Base-by-base conservation (phyloP, 441 rosid species). In the Omphalea diandra region DNA sequence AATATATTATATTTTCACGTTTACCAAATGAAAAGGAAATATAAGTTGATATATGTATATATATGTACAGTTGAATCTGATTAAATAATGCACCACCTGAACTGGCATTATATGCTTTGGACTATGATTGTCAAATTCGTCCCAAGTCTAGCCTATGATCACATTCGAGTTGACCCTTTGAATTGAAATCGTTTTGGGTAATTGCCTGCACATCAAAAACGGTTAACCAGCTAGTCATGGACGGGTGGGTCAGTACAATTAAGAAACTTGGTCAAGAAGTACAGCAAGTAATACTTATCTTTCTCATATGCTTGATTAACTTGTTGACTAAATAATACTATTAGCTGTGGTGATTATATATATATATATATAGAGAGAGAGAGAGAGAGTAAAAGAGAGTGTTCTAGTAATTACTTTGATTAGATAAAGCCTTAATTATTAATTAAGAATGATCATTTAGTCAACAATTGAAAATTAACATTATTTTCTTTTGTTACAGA, bases 51-150 rank as follows among this genome's bases (percentile, higher is more conserved):
- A 14, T 7, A 46, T 17, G 46, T 5, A 32, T 10, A 18, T 41
- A 47, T 41, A 15, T 1, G 14, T 17, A 0, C 4, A 24, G 7
- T 8, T 35, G 1, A 27, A 44, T 8, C 54, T 40, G 17, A 31
- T 40, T 44, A 12, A 33, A n/a, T 20, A 3, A 7, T 63, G 41
- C 33, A 36, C 71, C 33, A 36, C 71, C 40, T 29, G 41, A 26
- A 60, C 0, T 66, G 35, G 44, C 68, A 49, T 69, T 20, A 50
- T 47, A 20, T 63, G 56, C n/a, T 8, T 65, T 66, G 71, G 33
- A 58, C 10, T 38, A 0, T 59, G n/a, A n/a, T 17, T 60, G 43
- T 66, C 44, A 50, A 73, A 31, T 49, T 67, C 8, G 43, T 6
- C 1, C 0, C 9, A 1, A 18, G 53, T n/a, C n/a, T n/a, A 24